Percentiles rank a stretch among this genome's conserved stretches.
Conservation (phyloP, 1,139 yeast genomes). For the Yamadazyma conglobata region DNA sequence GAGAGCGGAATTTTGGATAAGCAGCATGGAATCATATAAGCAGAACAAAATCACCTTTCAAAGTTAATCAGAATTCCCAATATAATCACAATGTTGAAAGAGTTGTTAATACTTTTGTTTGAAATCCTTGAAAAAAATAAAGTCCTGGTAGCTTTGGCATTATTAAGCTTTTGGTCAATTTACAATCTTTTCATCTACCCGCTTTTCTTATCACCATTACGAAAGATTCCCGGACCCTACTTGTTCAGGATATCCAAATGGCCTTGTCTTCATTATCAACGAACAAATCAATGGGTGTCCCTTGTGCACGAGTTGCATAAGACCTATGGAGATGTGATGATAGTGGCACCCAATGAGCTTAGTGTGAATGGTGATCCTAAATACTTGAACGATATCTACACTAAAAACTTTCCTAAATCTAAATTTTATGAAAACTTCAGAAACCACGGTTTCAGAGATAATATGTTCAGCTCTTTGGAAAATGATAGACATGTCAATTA, state of each 20-base stretch:
- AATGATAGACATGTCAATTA: conserved; percentile 48
- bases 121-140: conserved; percentile 9
- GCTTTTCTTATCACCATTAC: conserved; percentile 46
- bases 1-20: no score
- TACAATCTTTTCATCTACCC: conserved; percentile 43
- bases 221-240: conserved; percentile 60
- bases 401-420: conserved; percentile 57
- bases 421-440: conserved; percentile 60
- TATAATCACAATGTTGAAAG: conserved; percentile 8
- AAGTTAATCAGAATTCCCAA: no score
- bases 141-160: background rate
- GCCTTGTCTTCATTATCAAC: conserved; percentile 50
- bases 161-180: conserved; percentile 7
- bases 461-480: conserved; percentile 56
- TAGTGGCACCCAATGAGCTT: conserved; percentile 60
- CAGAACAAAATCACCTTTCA: no score
- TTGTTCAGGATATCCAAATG: conserved; percentile 43
- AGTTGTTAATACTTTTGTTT: conserved; percentile 3
- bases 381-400: conserved; percentile 54
- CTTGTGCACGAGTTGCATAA: conserved; percentile 50
- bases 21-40: no score
- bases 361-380: conserved; percentile 52
- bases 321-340: conserved; percentile 56
- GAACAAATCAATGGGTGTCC: conserved; percentile 50
- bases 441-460: conserved; percentile 50